Conservation (phyloP, 768 basidiomycete genomes). For the Lactarius sp. region DNA sequence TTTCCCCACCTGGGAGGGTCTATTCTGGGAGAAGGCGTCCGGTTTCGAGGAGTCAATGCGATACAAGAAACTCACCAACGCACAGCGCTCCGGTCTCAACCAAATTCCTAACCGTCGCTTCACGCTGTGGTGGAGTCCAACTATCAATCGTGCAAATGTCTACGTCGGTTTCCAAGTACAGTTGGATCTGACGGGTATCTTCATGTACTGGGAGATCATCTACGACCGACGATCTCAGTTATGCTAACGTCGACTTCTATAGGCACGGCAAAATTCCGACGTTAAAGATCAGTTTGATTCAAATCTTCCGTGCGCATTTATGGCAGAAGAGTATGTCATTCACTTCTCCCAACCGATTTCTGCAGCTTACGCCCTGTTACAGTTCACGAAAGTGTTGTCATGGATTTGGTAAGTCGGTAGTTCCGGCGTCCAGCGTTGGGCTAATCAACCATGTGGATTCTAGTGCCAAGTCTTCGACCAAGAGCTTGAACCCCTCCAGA, state of each 20-base stretch:
- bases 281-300: slow-evolving; percentile 97
- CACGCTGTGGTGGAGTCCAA: slow-evolving; percentile 99
- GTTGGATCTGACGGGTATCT: slow-evolving; percentile 94
- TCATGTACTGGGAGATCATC: slow-evolving; percentile 52
- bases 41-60: slow-evolving; percentile 97
- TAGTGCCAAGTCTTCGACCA: slow-evolving; percentile 99
- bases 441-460: neutral
- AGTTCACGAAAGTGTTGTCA: slow-evolving; percentile 90
- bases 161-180: slow-evolving; percentile 99
- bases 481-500: slow-evolving; percentile 95
- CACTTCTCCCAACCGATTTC: slow-evolving; percentile 27
- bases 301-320: slow-evolving; percentile 99
- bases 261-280: slow-evolving; percentile 99
- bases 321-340: slow-evolving; percentile 88
- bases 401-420: slow-evolving; percentile 61
- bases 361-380: slow-evolving; percentile 16
- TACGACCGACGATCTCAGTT: neutral
- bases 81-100: slow-evolving; percentile 95
- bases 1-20: slow-evolving; percentile 96
- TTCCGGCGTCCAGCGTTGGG: neutral
- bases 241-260: slow-evolving; percentile 20
- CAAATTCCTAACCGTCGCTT: slow-evolving; percentile 99
- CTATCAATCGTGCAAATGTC: slow-evolving; percentile 98
- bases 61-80: slow-evolving; percentile 96
- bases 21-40: slow-evolving; percentile 98